Evolutionary conservation across 306 rosid species (phyloP).

Genomic region (Morella rubra): DNA sequence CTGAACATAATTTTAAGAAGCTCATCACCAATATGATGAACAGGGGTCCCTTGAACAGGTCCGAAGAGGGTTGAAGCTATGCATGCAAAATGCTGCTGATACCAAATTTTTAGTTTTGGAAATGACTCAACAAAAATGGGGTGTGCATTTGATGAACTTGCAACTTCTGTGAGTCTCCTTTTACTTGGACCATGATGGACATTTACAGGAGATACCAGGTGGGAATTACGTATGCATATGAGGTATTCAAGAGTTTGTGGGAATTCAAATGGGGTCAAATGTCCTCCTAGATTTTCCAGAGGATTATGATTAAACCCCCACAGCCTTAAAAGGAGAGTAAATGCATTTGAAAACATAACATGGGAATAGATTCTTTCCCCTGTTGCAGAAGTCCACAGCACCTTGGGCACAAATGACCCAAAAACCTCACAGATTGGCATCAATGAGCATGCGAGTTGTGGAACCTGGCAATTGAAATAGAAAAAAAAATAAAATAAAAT

Average conservation of each 20-base stretch:
- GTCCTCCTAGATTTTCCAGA: slow-evolving; percentile 79
- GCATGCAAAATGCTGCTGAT: slow-evolving; percentile 88
- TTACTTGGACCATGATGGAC: slow-evolving; percentile 55
- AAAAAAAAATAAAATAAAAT: neutral
- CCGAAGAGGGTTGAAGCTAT: slow-evolving; percentile 92
- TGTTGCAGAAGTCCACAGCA: slow-evolving; percentile 56
- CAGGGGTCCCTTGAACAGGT: slow-evolving; percentile 82
- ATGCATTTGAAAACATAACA: slow-evolving; percentile 93
- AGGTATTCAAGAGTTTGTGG: slow-evolving; percentile 88
- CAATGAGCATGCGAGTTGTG: slow-evolving; percentile 92
- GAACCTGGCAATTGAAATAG: slow-evolving; percentile 54
- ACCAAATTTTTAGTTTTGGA: slow-evolving; percentile 89
- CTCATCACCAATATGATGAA: slow-evolving; percentile 90
- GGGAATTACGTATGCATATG: slow-evolving; percentile 73
- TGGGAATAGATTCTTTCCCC: slow-evolving; percentile 82
- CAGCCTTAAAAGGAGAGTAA: slow-evolving; percentile 79
- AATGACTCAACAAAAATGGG: slow-evolving; percentile 89
- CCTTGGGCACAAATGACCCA: slow-evolving; percentile 84
- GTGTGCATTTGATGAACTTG: slow-evolving; percentile 66
- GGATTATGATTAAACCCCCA: slow-evolving; percentile 95
- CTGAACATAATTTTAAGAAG: slow-evolving; percentile 91
- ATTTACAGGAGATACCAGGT: slow-evolving; percentile 59
- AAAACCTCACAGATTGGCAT: slow-evolving; percentile 98
- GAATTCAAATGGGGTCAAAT: slow-evolving; percentile 76
- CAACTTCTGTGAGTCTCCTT: slow-evolving; percentile 73